Evolutionary conservation across 2,329 filamentous ascomycete species (phyloP).

Genomic region (Exophiala sp.): DNA sequence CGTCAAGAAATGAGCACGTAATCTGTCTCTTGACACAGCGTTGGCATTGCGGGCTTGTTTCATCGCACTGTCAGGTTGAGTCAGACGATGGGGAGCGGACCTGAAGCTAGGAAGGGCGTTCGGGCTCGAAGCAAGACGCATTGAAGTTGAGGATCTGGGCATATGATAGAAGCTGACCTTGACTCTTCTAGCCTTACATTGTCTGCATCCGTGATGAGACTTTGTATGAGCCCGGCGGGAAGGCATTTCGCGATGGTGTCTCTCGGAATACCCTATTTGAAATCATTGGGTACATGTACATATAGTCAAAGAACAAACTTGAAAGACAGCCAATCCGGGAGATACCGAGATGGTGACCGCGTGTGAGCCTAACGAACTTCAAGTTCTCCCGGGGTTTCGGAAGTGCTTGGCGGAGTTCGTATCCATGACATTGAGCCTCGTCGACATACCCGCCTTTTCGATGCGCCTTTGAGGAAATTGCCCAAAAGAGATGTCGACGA

Average conservation of each 20-base stretch:
- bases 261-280: neutral
- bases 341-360: neutral
- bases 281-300: neutral
- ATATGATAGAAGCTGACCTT: constrained; percentile 24
- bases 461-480: too few species aligned
- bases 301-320: too few species aligned
- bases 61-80: constrained; percentile 23
- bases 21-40: constrained; percentile 29
- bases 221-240: constrained; percentile 29
- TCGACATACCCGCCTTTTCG: too few species aligned
- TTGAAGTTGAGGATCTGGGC: neutral
- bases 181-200: constrained; percentile 29
- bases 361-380: neutral
- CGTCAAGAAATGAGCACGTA: constrained; percentile 26
- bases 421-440: too few species aligned
- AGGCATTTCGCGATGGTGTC: constrained; percentile 18
- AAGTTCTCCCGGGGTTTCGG: neutral
- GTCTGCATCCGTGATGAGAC: constrained; percentile 28
- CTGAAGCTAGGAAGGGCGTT: neutral
- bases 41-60: constrained; percentile 27
- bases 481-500: too few species aligned
- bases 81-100: neutral
- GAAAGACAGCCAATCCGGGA: neutral
- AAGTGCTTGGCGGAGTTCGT: neutral
- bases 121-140: neutral